Base-by-base conservation (phyloP, 2,329 filamentous ascomycete genomes). In the Juglanconis juglandina region DNA sequence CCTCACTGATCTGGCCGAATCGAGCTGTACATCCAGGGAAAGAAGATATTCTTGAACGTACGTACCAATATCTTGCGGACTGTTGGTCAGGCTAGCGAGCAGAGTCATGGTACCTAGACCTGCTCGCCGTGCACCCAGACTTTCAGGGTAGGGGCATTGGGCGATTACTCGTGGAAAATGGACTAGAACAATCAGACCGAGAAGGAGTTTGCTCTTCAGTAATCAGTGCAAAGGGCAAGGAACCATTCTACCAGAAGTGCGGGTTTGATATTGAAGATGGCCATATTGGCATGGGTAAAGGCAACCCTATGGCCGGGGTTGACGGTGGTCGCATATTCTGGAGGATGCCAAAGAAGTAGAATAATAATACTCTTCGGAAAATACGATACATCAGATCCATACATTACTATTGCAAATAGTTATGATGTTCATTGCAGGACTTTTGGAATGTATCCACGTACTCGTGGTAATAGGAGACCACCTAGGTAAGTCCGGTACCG, bases 141-240 rank as follows among this genome's bases (percentile, higher is more conserved):
- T 71, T 70, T 33, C 76, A 79, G 50, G 69, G 73, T 4, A 64
- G 65, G 42, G 73, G 71, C 2, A 58, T 75, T 10, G 78, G 77
- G 1, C 69, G 68, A 5, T 64, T 64, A 32, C 69, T 81, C 7
- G 76, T 78, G 10, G 58, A 67, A 32, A 79, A 76, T 76, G 78
- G 78, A 0, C 63, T 80, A 0, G 66, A 74, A 33, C 46, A 13
- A 7, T 14, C 46, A 32, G 46, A 17, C 5, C 10, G 30, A 1
- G 4, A 48, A 32, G n/a, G 46, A 24, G 10, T 48, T 17, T 48
- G 46, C 30, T 14, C 17, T 2, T 48, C 46, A 10, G 46, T 32
- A 17, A 9, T 48, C 11, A 24, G n/a, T 24, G 24, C 46, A 5
- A 32, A 24, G 11, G 46, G 24, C 5, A 48, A 32, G 11, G 8